Conservation (phyloP, 441 rosid species). For the Erodium moschatum region DNA sequence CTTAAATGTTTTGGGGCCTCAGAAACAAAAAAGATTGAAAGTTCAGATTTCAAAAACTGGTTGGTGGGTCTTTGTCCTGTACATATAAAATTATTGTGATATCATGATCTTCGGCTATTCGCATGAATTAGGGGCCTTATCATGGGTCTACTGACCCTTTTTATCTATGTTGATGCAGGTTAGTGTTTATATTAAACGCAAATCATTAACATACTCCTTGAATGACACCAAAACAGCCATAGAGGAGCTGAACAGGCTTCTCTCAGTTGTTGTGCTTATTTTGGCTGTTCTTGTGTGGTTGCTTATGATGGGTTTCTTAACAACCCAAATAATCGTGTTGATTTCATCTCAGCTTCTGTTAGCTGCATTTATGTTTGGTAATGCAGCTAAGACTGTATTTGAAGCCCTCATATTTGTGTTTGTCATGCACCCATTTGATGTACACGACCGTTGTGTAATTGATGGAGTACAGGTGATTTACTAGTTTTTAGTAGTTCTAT, state of each 20-base stretch:
- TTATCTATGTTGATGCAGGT: constrained; percentile 35
- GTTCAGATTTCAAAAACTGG: constrained; percentile 53
- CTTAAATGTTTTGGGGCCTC: constrained; percentile 48
- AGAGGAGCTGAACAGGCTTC: neutral
- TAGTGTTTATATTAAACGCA: constrained; percentile 56
- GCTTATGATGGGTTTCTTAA: constrained; percentile 55
- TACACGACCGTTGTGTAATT: constrained; percentile 27
- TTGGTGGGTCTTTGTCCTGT: constrained; percentile 40
- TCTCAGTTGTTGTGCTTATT: constrained; percentile 36
- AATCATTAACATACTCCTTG: constrained; percentile 60
- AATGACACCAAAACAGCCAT: constrained; percentile 64
- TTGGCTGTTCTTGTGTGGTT: constrained; percentile 51
- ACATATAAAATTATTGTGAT: no score
- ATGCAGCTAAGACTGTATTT: constrained; percentile 68
- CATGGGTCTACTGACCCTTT: neutral
- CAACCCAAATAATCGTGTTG: constrained; percentile 48
- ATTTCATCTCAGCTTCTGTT: constrained; percentile 61
- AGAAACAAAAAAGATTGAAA: constrained; percentile 43
- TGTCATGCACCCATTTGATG: constrained; percentile 19
- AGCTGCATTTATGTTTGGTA: constrained; percentile 63
- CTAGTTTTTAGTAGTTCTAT: neutral
- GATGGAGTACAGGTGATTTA: neutral
- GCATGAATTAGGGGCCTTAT: no score
- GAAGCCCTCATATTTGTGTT: constrained; percentile 77
- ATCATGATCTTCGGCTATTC: no score